Evolutionary conservation across 257 asterid species (phyloP).

Genomic region (Avicennia marina): DNA sequence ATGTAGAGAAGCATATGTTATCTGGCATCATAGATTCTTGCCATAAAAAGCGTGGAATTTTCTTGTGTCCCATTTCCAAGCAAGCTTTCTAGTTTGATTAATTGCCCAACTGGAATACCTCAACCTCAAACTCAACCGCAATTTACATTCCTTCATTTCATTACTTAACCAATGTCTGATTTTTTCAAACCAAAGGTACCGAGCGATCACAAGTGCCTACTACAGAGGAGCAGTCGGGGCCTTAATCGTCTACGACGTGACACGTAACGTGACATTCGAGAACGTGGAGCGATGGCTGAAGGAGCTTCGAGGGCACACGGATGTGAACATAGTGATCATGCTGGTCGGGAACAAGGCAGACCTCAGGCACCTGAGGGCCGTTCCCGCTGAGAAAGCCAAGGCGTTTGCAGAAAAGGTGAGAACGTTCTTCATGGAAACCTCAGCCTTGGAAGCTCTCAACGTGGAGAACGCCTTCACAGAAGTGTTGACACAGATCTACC

Average conservation of each 20-base stretch:
- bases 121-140: too few relatives aligned
- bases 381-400: slow-evolving; percentile 38
- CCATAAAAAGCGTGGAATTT: too few relatives aligned
- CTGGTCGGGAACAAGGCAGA: slow-evolving; percentile 29
- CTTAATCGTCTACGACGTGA: slow-evolving; percentile 46
- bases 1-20: too few relatives aligned
- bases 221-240: slow-evolving; percentile 64
- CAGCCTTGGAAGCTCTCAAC: slow-evolving; percentile 70
- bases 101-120: too few relatives aligned
- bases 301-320: slow-evolving; percentile 48
- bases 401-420: slow-evolving; percentile 61
- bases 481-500: slow-evolving; percentile 69
- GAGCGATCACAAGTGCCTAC: slow-evolving; percentile 60
- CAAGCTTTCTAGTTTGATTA: too few relatives aligned
- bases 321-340: slow-evolving; percentile 47
- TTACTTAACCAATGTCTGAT: too few relatives aligned
- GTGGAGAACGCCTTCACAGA: slow-evolving; percentile 79
- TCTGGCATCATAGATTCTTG: too few relatives aligned
- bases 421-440: slow-evolving; percentile 79
- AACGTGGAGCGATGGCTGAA: slow-evolving; percentile 58
- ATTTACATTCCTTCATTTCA: background rate
- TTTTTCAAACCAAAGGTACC: slow-evolving; percentile 25
- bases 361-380: slow-evolving; percentile 3
- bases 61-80: too few relatives aligned
- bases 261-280: slow-evolving; percentile 48